Evolutionary conservation across 371 early-diverging fungal genomes (phyloP).

Genomic region (Mortierella sp.): DNA sequence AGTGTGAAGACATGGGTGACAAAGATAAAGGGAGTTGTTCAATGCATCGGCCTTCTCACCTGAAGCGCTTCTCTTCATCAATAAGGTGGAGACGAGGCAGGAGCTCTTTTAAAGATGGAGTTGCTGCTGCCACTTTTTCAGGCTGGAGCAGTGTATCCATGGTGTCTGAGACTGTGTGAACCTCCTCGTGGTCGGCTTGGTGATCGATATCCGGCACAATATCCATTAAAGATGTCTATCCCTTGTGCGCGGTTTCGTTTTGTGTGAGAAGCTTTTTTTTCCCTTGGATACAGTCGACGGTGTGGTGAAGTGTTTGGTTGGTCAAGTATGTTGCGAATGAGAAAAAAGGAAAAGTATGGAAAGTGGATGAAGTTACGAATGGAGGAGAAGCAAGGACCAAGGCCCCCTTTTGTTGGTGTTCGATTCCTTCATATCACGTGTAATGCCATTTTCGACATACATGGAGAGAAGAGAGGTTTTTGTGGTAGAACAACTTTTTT

Average conservation of each 20-base stretch:
- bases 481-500: background rate
- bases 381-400: background rate
- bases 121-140: slow-evolving; percentile 43
- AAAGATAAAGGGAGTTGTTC: background rate
- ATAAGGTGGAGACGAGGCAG: slow-evolving; percentile 85
- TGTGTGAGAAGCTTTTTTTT: background rate
- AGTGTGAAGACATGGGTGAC: background rate
- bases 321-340: too few relatives aligned
- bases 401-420: background rate
- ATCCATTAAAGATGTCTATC: slow-evolving; percentile 13
- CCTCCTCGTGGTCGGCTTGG: slow-evolving; percentile 9
- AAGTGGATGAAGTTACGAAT: background rate
- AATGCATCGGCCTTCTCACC: slow-evolving; percentile 61
- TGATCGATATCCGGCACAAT: slow-evolving; percentile 51
- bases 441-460: background rate
- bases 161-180: slow-evolving; percentile 25
- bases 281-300: background rate
- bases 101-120: background rate
- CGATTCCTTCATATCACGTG: background rate
- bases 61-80: slow-evolving; percentile 86
- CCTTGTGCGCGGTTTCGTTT: background rate
- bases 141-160: slow-evolving; percentile 18
- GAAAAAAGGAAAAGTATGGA: background rate
- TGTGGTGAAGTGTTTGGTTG: background rate
- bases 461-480: background rate